Evolutionary conservation across 352 stramenopile species (phyloP).

Genomic region (Aphanomyces astaci): DNA sequence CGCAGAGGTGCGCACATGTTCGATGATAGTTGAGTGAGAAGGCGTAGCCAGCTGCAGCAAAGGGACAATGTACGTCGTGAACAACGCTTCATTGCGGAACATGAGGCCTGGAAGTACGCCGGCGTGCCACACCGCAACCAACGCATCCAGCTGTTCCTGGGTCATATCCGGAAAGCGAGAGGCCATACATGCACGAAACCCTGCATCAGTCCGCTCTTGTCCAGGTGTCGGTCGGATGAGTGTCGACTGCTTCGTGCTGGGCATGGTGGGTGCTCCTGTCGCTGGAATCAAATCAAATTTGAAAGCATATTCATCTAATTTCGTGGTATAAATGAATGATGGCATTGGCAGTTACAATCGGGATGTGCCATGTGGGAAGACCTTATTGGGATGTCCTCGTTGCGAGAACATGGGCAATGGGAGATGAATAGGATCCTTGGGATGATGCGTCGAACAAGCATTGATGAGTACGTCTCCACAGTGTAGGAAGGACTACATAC

Average conservation of each 20-base stretch:
- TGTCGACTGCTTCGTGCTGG: background rate
- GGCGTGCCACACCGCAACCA: constrained; percentile 3
- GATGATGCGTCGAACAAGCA: no score
- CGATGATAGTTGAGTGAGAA: background rate
- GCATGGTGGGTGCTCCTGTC: background rate
- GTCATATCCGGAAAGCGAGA: background rate
- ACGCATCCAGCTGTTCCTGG: background rate
- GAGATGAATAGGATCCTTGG: no score
- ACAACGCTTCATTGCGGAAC: constrained; percentile 7
- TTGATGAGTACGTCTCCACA: no score
- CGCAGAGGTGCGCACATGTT: constrained; percentile 1
- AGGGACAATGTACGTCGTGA: constrained; percentile 7
- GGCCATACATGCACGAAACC: constrained; percentile 3
- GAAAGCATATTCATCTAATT: background rate
- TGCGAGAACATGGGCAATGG: no score
- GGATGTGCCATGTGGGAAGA: no score
- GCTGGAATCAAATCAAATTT: background rate
- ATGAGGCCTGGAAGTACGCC: constrained; percentile 16
- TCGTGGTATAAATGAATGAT: no score
- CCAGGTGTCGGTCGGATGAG: constrained; percentile 1
- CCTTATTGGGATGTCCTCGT: no score
- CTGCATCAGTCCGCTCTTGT: background rate
- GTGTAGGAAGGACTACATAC: no score
- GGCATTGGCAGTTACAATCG: no score
- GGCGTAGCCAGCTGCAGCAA: background rate